Percentiles rank a stretch among this genome's conserved stretches.
Conservation (phyloP, 768 basidiomycete genomes). For the Auriscalpium orientale region DNA sequence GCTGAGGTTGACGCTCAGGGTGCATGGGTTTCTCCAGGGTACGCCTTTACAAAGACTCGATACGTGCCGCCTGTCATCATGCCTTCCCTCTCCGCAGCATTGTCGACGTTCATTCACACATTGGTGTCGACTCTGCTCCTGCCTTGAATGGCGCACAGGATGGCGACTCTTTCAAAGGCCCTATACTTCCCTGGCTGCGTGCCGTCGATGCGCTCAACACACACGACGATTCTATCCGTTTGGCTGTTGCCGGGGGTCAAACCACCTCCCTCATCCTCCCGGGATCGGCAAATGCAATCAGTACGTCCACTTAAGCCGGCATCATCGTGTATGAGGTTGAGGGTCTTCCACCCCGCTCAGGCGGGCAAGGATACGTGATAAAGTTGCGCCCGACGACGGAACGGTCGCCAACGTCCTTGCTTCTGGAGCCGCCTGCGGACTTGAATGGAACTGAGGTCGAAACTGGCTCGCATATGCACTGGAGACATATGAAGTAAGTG, state of each 20-base stretch:
- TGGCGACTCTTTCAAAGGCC: constrained; percentile 44
- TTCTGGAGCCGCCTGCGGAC: constrained; percentile 66
- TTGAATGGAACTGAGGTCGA: constrained; percentile 45
- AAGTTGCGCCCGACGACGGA: constrained; percentile 71
- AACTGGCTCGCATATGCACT: constrained; percentile 41
- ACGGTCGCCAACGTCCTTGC: constrained; percentile 63
- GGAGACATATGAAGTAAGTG: constrained; percentile 72
- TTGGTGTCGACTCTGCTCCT: constrained; percentile 32
- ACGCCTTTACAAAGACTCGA: background rate
- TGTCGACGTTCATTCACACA: constrained; percentile 53
- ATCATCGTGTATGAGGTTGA: too few relatives aligned
- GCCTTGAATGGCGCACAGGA: constrained; percentile 37
- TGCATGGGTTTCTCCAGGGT: constrained; percentile 59
- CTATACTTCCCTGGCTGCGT: constrained; percentile 56
- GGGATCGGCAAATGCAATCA: constrained; percentile 57
- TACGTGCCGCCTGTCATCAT: too few relatives aligned
- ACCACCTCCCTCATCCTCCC: constrained; percentile 74
- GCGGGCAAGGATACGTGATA: constrained; percentile 71
- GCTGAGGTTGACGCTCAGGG: constrained; percentile 48
- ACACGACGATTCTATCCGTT: constrained; percentile 54
- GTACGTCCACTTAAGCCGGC: constrained; percentile 21
- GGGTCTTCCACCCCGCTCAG: constrained; percentile 20
- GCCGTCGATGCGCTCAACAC: constrained; percentile 71
- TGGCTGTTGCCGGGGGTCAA: constrained; percentile 60
- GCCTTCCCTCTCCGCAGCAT: constrained; percentile 21